Conservation (phyloP, 805 yeast genomes). For the Huiozyma naganishii region DNA sequence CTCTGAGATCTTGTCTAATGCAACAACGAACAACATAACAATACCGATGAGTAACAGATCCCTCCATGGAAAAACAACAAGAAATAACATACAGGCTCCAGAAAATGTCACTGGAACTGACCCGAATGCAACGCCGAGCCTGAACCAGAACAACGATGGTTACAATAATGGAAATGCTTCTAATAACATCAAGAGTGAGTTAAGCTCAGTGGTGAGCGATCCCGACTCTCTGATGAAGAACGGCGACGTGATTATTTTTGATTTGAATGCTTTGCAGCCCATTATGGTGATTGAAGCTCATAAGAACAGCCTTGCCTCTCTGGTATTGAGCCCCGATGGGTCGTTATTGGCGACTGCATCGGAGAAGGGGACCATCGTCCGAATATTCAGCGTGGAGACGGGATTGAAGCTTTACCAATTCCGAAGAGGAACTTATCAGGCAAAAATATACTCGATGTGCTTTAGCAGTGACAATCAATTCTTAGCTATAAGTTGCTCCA, state of each 20-base stretch:
- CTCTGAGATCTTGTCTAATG: constrained; percentile 24
- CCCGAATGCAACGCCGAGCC: neutral
- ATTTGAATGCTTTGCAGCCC: constrained; percentile 51
- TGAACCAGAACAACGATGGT: constrained; percentile 5
- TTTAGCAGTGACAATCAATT: constrained; percentile 63
- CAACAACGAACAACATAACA: constrained; percentile 23
- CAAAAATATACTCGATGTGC: constrained; percentile 63
- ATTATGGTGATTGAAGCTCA: constrained; percentile 65
- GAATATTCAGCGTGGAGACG: constrained; percentile 54
- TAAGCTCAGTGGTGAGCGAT: neutral
- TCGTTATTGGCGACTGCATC: constrained; percentile 61
- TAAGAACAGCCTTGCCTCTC: constrained; percentile 53
- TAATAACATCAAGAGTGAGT: constrained; percentile 3
- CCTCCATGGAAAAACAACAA: neutral
- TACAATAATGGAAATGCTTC: constrained; percentile 1
- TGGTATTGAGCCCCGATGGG: constrained; percentile 57
- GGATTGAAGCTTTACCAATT: constrained; percentile 55
- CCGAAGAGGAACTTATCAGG: constrained; percentile 75
- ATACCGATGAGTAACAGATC: constrained; percentile 4
- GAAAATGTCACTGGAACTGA: neutral
- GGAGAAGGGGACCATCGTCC: constrained; percentile 64
- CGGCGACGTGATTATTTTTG: constrained; percentile 62
- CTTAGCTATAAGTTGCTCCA: constrained; percentile 75
- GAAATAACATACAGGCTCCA: neutral
- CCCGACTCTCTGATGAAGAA: constrained; percentile 22